These are phyloP conservation scores for Paraphoma sp. DNA, from an alignment of 2,329 filamentous ascomycete genomes.

Conservation along the genomic window DNA sequence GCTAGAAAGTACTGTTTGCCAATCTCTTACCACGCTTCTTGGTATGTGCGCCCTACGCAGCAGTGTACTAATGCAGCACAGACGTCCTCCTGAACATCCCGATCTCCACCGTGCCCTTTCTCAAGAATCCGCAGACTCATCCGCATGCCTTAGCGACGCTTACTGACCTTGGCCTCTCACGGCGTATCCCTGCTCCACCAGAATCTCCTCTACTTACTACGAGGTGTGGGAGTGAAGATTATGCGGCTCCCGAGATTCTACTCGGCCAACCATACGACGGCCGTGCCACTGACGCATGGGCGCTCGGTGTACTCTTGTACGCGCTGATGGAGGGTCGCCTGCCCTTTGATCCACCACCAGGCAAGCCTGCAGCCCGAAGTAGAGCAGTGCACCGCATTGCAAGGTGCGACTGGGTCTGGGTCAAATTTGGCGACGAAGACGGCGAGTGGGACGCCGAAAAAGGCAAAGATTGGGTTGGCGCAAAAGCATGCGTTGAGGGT, in stretches of 20 bases:
- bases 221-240: constrained; percentile 94
- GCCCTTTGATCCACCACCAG: constrained; percentile 89
- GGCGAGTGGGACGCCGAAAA: constrained; percentile 82
- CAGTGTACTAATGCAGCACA: constrained; percentile 51
- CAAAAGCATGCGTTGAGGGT: constrained; percentile 81
- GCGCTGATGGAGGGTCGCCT: constrained; percentile 91
- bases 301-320: constrained; percentile 89
- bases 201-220: constrained; percentile 90
- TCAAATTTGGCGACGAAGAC: constrained; percentile 80
- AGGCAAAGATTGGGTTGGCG: constrained; percentile 72
- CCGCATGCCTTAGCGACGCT: constrained; percentile 85
- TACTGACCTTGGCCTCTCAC: constrained; percentile 88
- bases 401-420: constrained; percentile 94
- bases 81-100: constrained; percentile 91
- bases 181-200: constrained; percentile 74
- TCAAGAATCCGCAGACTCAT: constrained; percentile 73
- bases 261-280: constrained; percentile 96
- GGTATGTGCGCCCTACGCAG: constrained; percentile 29
- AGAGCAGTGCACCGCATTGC: constrained; percentile 94
- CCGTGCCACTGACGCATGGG: constrained; percentile 91
- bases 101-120: constrained; percentile 67
- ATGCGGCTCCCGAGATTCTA: constrained; percentile 94
- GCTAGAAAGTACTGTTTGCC: constrained; percentile 78
- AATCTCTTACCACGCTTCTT: constrained; percentile 12
- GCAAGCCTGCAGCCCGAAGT: constrained; percentile 74